These are phyloP conservation scores for Globisporangium radiosum DNA, from an alignment of 352 stramenopile genomes.

Conservation along the genomic window DNA sequence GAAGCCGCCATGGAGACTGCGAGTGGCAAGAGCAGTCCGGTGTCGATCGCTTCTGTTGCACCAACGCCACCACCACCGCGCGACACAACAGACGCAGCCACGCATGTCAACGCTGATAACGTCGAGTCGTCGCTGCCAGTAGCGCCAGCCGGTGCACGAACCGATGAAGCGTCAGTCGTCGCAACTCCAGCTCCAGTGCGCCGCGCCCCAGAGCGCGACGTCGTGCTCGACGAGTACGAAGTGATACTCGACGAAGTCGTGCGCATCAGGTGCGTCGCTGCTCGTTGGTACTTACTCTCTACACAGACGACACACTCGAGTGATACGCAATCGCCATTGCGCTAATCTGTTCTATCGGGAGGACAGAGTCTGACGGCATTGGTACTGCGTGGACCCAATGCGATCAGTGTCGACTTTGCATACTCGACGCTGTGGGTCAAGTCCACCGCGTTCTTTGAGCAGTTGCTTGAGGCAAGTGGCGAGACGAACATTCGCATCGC, in stretches of 20 bases:
- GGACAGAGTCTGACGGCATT: too few species aligned
- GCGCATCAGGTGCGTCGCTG: conserved; percentile 46
- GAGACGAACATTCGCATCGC: conserved; percentile 57
- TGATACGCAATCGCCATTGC: background rate
- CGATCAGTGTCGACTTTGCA: conserved; percentile 52
- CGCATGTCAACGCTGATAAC: too few species aligned
- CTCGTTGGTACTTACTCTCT: background rate
- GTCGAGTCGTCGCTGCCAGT: too few species aligned
- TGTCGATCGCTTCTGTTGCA: conserved; percentile 13
- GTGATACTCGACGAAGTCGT: conserved; percentile 65
- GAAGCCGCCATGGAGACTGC: background rate
- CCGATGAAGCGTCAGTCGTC: conserved; percentile 3
- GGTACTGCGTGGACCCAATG: background rate
- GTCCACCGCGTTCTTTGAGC: conserved; percentile 36
- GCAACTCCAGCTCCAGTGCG: conserved; percentile 6
- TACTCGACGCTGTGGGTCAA: conserved; percentile 59
- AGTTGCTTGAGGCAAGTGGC: conserved; percentile 35
- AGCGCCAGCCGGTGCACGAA: background rate
- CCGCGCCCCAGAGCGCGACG: conserved; percentile 36
- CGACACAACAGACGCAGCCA: background rate
- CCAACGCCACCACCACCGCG: background rate
- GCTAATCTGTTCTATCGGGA: too few species aligned
- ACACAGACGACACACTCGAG: background rate
- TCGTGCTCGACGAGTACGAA: conserved; percentile 61
- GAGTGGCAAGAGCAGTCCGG: conserved; percentile 15